These are phyloP conservation scores for Hypoxylon trugodes DNA, from an alignment of 495 filamentous ascomycete species.

Conservation along the genomic window DNA sequence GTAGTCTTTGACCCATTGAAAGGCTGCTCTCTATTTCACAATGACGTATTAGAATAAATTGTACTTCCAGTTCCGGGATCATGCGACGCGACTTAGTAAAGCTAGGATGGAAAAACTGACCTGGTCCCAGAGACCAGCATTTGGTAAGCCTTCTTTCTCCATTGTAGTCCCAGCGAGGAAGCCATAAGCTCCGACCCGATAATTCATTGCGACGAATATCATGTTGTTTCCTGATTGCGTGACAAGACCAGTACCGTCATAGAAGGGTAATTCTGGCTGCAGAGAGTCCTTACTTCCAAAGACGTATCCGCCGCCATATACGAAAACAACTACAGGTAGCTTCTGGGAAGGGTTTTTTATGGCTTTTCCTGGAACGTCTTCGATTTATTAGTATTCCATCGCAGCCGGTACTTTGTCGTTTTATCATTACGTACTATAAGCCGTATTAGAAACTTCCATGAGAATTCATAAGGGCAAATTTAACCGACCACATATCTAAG, in stretches of 20 bases:
- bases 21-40: no score
- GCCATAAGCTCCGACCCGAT: conserved; percentile 5
- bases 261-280: not conserved
- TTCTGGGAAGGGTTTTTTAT: conserved; percentile 34
- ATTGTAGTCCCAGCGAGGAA: not conserved
- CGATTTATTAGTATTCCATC: not conserved
- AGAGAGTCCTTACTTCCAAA: not conserved
- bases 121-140: conserved; percentile 11
- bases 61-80: no score
- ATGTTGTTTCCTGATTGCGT: not conserved
- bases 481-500: conserved; percentile 53
- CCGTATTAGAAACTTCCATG: not conserved
- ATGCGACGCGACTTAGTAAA: no score
- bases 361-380: conserved; percentile 39
- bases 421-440: not conserved
- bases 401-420: not conserved
- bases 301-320: not conserved
- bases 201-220: not conserved
- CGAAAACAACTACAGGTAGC: not conserved
- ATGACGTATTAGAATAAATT: no score
- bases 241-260: not conserved
- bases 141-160: not conserved
- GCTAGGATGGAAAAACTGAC: not conserved
- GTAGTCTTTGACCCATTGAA: conserved; percentile 3
- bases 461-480: conserved; percentile 4